Evolutionary conservation across 1,284 basidiomycete species (phyloP).

Genomic region (Phlebopus sp.): DNA sequence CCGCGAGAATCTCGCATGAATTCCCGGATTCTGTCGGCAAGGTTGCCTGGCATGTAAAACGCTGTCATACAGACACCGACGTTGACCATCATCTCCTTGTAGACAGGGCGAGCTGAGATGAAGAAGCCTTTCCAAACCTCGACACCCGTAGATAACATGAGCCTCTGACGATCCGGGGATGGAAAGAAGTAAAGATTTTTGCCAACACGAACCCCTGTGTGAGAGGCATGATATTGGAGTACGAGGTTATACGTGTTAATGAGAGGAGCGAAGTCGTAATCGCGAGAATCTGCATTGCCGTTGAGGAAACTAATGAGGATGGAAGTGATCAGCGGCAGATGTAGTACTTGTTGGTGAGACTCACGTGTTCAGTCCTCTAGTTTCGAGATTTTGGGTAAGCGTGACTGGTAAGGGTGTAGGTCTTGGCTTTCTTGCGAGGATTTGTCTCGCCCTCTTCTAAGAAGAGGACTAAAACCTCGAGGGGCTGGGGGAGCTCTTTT

Average conservation of each 20-base stretch:
- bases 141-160: conserved; percentile 45
- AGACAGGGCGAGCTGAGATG: conserved; percentile 60
- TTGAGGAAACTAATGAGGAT: conserved; percentile 45
- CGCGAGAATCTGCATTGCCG: conserved; percentile 40
- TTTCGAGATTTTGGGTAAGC: conserved; percentile 45
- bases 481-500: conserved; percentile 51
- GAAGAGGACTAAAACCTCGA: conserved; percentile 47
- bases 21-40: conserved; percentile 51
- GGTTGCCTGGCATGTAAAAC: conserved; percentile 61
- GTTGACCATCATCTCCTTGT: conserved; percentile 69
- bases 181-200: conserved; percentile 63
- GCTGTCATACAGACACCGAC: conserved; percentile 73
- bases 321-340: neutral
- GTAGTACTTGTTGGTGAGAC: conserved; percentile 21
- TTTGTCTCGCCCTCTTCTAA: conserved; percentile 52
- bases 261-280: conserved; percentile 51
- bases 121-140: conserved; percentile 67
- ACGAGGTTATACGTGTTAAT: conserved; percentile 66
- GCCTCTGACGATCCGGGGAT: conserved; percentile 21
- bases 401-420: conserved; percentile 53
- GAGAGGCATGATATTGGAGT: conserved; percentile 54
- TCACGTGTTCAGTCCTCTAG: conserved; percentile 46
- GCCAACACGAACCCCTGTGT: conserved; percentile 55
- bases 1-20: conserved; percentile 45
- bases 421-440: conserved; percentile 41